Evolutionary conservation across 305 asterid species (phyloP).

Genomic region (Fraxinus sp.): DNA sequence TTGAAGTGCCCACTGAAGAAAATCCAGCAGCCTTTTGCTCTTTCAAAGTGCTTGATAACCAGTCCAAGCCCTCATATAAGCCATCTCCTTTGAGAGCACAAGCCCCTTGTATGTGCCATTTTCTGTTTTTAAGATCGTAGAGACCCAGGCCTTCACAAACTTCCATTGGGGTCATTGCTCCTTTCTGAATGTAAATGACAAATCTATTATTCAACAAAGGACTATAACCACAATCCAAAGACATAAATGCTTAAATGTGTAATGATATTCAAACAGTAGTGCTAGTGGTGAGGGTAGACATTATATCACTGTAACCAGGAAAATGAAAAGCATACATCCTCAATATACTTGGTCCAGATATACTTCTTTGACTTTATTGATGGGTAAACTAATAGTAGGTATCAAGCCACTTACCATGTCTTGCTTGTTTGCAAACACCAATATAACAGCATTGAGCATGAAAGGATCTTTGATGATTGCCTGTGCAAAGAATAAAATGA

Average conservation of each 20-base stretch:
- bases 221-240: constrained; percentile 2
- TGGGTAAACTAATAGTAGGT: neutral
- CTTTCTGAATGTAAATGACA: constrained; percentile 55
- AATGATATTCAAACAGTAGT: neutral
- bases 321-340: neutral
- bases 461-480: constrained; percentile 89
- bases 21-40: constrained; percentile 80
- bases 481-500: constrained; percentile 46
- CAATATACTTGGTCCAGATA: neutral
- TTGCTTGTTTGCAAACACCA: constrained; percentile 98
- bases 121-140: constrained; percentile 75
- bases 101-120: constrained; percentile 93
- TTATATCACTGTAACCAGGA: neutral
- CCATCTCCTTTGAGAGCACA: constrained; percentile 85
- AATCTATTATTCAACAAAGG: neutral
- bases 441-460: constrained; percentile 90
- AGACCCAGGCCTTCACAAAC: constrained; percentile 94
- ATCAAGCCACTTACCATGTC: constrained; percentile 66
- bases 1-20: constrained; percentile 72
- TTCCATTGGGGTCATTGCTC: constrained; percentile 95
- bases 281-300: neutral
- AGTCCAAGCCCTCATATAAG: constrained; percentile 88
- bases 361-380: neutral
- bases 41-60: constrained; percentile 88
- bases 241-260: neutral